Percentiles rank a stretch among this genome's conserved stretches.
Conservation (phyloP, 2,329 filamentous ascomycete species). For the Arthrinium puccinioides region DNA sequence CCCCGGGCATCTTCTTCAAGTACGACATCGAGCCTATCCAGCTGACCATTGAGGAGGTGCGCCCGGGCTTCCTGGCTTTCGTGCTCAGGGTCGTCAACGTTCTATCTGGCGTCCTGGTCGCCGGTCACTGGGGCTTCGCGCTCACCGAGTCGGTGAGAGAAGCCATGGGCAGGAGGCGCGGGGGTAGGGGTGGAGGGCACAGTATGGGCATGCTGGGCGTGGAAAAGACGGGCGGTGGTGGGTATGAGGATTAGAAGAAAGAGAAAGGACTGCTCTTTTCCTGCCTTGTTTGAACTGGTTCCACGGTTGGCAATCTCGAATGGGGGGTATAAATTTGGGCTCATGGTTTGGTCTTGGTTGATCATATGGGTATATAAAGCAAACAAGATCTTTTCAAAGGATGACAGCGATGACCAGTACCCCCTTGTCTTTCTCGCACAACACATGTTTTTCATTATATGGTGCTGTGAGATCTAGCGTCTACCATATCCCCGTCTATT, state of each 20-base stretch:
- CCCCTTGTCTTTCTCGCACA: too few species aligned
- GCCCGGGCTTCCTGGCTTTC: slow-evolving; percentile 67
- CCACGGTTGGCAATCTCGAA: too few species aligned
- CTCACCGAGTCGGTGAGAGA: slow-evolving; percentile 67
- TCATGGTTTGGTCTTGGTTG: too few species aligned
- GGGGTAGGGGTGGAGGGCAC: slow-evolving; percentile 32
- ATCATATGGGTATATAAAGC: too few species aligned
- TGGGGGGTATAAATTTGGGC: too few species aligned
- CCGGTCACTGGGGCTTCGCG: slow-evolving; percentile 88
- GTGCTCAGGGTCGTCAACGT: slow-evolving; percentile 84
- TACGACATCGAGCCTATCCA: slow-evolving; percentile 97
- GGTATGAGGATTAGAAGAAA: slow-evolving; percentile 11
- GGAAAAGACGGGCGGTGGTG: slow-evolving; percentile 29
- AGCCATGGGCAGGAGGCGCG: slow-evolving; percentile 43
- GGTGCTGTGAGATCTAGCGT: too few species aligned
- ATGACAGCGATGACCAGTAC: too few species aligned
- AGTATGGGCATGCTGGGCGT: slow-evolving; percentile 44
- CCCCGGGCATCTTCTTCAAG: slow-evolving; percentile 95
- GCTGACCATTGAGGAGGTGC: slow-evolving; percentile 75
- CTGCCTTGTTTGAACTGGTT: too few species aligned
- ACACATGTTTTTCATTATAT: too few species aligned
- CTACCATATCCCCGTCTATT: too few species aligned
- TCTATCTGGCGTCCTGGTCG: slow-evolving; percentile 81
- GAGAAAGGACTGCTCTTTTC: not conserved
- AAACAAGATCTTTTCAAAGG: too few species aligned